Percentiles rank a stretch among this genome's conserved stretches.
These are phyloP conservation scores for Jackrogersella multiformis DNA, from an alignment of 495 filamentous ascomycete species.

Conservation along the genomic window DNA sequence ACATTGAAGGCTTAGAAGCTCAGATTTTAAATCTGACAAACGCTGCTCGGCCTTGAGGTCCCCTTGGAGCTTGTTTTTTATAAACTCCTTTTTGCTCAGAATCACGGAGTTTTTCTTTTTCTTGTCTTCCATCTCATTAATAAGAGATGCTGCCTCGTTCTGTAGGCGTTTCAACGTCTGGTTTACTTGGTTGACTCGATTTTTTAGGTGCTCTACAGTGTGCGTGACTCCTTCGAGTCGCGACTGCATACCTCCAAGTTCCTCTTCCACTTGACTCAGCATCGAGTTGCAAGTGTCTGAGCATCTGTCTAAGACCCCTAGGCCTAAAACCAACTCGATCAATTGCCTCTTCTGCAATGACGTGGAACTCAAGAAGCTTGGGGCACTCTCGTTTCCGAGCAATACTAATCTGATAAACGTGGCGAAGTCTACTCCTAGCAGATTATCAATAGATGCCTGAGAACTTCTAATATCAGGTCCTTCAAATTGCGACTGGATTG, in stretches of 20 bases:
- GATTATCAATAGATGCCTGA: slow-evolving; percentile 44
- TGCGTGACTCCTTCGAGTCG: slow-evolving; percentile 10
- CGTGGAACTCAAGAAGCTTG: slow-evolving; percentile 45
- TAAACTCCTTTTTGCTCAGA: not conserved
- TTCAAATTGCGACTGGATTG: slow-evolving; percentile 44
- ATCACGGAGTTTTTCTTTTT: not conserved
- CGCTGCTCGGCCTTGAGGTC: not conserved
- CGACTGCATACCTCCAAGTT: slow-evolving; percentile 13
- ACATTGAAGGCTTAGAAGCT: slow-evolving; percentile 6
- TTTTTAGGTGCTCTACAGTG: slow-evolving; percentile 12
- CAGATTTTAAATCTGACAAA: slow-evolving; percentile 13
- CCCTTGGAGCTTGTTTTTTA: not conserved
- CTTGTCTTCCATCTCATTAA: not conserved
- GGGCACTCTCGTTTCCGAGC: slow-evolving; percentile 46
- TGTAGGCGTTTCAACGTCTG: slow-evolving; percentile 10
- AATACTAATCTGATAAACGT: slow-evolving; percentile 47
- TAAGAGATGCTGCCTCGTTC: not conserved
- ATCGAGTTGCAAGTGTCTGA: slow-evolving; percentile 36
- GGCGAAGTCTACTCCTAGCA: slow-evolving; percentile 47
- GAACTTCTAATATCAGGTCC: slow-evolving; percentile 31
- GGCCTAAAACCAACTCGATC: slow-evolving; percentile 44
- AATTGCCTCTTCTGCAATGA: slow-evolving; percentile 38
- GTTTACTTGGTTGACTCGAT: slow-evolving; percentile 7
- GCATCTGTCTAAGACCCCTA: slow-evolving; percentile 43
- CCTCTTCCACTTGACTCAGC: slow-evolving; percentile 36